These are phyloP conservation scores for Tylopilus sp. DNA, from an alignment of 768 basidiomycete genomes.

Conservation along the genomic window DNA sequence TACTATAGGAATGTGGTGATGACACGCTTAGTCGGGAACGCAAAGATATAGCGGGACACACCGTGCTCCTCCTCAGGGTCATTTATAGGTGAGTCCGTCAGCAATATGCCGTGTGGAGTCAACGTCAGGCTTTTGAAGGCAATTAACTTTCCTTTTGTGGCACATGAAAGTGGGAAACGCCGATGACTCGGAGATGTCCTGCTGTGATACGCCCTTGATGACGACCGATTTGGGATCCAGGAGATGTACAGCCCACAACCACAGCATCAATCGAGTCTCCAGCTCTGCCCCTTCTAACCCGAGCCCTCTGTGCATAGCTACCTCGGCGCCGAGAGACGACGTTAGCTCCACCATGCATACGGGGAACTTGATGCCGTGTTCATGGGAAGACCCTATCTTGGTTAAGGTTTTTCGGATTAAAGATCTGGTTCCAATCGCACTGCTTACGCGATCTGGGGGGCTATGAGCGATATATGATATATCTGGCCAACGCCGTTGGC, in stretches of 20 bases:
- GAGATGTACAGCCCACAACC: conserved; percentile 1
- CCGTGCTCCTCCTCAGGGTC: neutral
- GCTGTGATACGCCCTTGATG: neutral
- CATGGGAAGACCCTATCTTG: conserved; percentile 2
- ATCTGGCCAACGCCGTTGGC: neutral
- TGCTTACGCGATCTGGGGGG: neutral
- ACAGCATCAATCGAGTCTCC: neutral
- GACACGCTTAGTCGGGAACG: neutral
- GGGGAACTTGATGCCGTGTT: neutral
- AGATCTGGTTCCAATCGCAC: neutral
- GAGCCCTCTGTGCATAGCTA: neutral
- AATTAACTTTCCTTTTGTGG: conserved; percentile 2
- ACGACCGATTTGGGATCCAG: neutral
- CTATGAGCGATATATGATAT: conserved; percentile 8
- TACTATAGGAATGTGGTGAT: neutral
- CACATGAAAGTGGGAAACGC: neutral
- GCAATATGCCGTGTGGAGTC: neutral
- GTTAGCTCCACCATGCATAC: neutral
- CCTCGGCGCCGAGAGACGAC: neutral
- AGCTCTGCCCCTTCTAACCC: neutral
- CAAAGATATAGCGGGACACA: neutral
- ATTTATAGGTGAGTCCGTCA: conserved; percentile 8
- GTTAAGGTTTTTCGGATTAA: neutral
- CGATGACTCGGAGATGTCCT: neutral
- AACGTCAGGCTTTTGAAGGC: neutral